Conservation (phyloP, 148 eudicot species). For the Vaccinium vitisidaea region DNA sequence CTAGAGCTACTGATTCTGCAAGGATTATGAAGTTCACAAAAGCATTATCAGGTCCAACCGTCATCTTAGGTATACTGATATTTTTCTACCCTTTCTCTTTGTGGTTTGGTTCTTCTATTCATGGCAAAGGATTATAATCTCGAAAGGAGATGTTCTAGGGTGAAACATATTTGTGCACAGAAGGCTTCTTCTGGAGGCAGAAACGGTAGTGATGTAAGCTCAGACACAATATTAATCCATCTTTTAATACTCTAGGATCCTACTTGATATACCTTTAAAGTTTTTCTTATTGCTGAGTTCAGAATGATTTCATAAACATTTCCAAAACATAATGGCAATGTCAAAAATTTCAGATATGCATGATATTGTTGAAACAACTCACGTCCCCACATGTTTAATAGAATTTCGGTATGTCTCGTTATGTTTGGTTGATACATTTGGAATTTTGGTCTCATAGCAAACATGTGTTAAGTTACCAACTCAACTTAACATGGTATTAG, state of each 20-base stretch:
- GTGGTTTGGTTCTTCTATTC: neutral
- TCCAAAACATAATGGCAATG: neutral
- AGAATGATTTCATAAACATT: too few relatives aligned
- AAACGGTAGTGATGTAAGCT: neutral
- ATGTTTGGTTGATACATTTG: neutral
- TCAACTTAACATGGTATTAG: too few relatives aligned
- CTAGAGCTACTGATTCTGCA: constrained; percentile 93
- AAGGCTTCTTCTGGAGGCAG: neutral
- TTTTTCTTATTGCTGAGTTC: neutral
- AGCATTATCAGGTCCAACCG: constrained; percentile 69
- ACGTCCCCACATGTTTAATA: neutral
- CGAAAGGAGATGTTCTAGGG: neutral
- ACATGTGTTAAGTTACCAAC: neutral
- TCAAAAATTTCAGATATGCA: neutral
- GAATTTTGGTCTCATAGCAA: neutral
- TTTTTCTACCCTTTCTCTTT: neutral
- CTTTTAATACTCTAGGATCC: neutral
- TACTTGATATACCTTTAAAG: neutral
- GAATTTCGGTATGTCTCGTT: neutral
- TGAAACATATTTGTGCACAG: neutral
- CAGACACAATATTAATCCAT: too few relatives aligned
- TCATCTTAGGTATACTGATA: constrained; percentile 60
- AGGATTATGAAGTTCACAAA: constrained; percentile 79
- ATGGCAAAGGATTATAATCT: neutral
- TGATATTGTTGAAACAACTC: neutral